Evolutionary conservation across 371 early-diverging fungal species (phyloP).

Genomic region (Mortierella sp.): DNA sequence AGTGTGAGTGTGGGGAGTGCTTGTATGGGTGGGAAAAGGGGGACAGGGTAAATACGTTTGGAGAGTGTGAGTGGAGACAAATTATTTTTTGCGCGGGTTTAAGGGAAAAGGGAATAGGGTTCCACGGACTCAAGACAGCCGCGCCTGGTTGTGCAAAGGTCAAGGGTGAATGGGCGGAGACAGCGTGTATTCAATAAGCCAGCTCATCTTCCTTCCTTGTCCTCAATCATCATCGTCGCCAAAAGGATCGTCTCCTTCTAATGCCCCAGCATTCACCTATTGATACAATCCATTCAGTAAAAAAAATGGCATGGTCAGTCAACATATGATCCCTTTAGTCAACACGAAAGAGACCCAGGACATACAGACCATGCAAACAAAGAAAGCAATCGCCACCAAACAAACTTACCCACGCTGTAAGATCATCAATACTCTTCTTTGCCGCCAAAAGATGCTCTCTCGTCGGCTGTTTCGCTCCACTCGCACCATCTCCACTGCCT

Average conservation of each 20-base stretch:
- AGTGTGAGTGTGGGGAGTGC: too few species aligned
- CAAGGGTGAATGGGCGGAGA: neutral
- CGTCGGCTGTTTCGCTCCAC: constrained; percentile 30
- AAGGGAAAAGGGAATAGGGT: neutral
- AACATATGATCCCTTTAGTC: neutral
- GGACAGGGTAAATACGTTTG: neutral
- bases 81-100: neutral
- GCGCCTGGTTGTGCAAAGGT: neutral
- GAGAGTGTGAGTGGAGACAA: neutral
- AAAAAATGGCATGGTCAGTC: neutral
- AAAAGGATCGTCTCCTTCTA: constrained; percentile 37
- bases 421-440: constrained; percentile 56
- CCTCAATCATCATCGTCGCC: constrained; percentile 31
- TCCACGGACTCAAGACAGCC: neutral
- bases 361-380: neutral
- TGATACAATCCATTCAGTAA: neutral
- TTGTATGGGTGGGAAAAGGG: neutral
- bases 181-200: neutral
- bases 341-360: neutral
- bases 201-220: neutral
- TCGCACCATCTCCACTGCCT: neutral
- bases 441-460: constrained; percentile 55
- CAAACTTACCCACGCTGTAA: constrained; percentile 56
- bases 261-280: constrained; percentile 44
- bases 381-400: neutral